phyloP scores from a whole-genome alignment of 371 early-diverging fungal species.

The Entomophthora muscae region DNA sequence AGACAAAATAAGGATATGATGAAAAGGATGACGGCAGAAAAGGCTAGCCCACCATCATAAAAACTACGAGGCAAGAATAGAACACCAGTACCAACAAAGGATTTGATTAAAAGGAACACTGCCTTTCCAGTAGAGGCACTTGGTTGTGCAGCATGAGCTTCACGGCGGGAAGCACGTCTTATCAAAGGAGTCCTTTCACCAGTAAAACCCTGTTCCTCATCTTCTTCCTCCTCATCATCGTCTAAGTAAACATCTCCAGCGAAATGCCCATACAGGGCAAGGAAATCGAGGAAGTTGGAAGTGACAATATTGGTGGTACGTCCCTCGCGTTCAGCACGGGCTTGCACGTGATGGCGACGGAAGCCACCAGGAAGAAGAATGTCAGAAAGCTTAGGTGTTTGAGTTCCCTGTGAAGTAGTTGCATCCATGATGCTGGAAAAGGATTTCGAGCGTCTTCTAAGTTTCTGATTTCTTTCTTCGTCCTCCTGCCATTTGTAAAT shows the following conservation, averaged over 20 bases:
- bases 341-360: slow-evolving; percentile 57
- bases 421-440: not conserved
- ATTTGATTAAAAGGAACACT: slow-evolving; percentile 48
- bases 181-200: slow-evolving; percentile 17
- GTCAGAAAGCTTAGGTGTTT: not conserved
- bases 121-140: slow-evolving; percentile 46
- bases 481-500: slow-evolving; percentile 86
- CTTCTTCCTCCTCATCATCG: slow-evolving; percentile 33
- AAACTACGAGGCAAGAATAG: slow-evolving; percentile 34
- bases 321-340: slow-evolving; percentile 37
- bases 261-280: slow-evolving; percentile 80
- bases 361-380: slow-evolving; percentile 57
- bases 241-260: slow-evolving; percentile 79
- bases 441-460: not conserved
- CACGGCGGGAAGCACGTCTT: slow-evolving; percentile 23
- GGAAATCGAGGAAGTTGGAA: slow-evolving; percentile 75
- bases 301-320: slow-evolving; percentile 50
- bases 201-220: slow-evolving; percentile 7
- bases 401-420: not conserved
- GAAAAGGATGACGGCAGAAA: slow-evolving; percentile 20
- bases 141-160: not conserved
- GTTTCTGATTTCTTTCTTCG: slow-evolving; percentile 20
- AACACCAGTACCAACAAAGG: slow-evolving; percentile 57
- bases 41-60: slow-evolving; percentile 29
- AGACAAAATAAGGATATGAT: slow-evolving; percentile 24